Base-by-base conservation (phyloP, 805 yeast genomes). In the Candida arabinofermentans region DNA sequence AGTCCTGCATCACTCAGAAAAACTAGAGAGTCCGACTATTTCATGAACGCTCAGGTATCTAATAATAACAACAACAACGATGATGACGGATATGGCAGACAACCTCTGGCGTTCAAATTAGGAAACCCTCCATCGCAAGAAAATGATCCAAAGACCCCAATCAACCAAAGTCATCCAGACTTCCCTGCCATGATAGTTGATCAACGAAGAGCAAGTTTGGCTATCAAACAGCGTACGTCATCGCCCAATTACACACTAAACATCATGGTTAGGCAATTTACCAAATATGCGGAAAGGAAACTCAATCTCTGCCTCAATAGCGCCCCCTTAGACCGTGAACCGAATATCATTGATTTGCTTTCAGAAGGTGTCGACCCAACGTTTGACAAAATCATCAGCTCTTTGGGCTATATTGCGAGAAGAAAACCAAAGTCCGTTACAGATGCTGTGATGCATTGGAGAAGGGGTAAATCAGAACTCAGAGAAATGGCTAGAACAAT, bases 361-460 rank as follows among this genome's bases (percentile, higher is more conserved):
- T 85, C 90, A 0, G 91, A 84, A 55, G 97, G 97, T 1, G 81
- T 77, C 1, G 98, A 93, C 55, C 81, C 85, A 0, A 77, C 75
- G 17, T 91, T 93, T 58, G 99, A 93, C 62, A 79, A 85, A 54
- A 86, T 89, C 39, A 77, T 95, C 17, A 79, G 79, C 13, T 85
- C 96, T 0, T 66, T 93, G 41, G 99, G 99, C 8, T 86, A 86
- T 59, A 86, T 93, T 29, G 95, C 99, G 1, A 74, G 88, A 42
- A 73, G 83, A 21, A 86, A 88, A 50, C 97, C 98, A 0, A 90
- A 88, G 57, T 96, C 96, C 0, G 96, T 93, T 1, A 89, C 95
- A 26, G 99, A 93, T 61, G 88, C 96, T 6, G 96, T 93, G 45
- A 90, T 93, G 98, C 90, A 86, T 59, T 93, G 99, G 99, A 75